These are phyloP conservation scores for Silybum marianum DNA, from an alignment of 129 eudicot species.

Conservation along the genomic window DNA sequence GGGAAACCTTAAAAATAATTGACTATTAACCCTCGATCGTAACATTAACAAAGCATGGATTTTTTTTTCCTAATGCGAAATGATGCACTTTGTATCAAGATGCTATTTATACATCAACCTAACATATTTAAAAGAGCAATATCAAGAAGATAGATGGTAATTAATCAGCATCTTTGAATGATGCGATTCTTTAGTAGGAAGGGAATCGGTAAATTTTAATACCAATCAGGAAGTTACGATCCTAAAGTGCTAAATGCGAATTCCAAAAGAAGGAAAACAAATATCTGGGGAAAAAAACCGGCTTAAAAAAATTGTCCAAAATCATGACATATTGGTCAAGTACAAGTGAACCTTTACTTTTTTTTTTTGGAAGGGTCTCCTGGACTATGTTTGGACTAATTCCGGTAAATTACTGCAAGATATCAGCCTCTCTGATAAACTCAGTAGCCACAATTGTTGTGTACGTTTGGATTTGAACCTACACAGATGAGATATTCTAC, in stretches of 20 bases:
- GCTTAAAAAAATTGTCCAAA: background rate
- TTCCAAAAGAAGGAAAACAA: background rate
- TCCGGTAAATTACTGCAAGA: too few relatives aligned
- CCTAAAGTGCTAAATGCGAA: background rate
- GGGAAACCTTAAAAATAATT: background rate
- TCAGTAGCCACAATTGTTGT: too few relatives aligned
- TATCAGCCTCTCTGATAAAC: too few relatives aligned
- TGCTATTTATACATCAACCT: background rate
- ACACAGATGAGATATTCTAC: too few relatives aligned
- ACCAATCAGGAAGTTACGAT: background rate
- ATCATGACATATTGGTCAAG: background rate
- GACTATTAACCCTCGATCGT: background rate
- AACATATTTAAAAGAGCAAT: background rate
- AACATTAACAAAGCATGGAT: background rate
- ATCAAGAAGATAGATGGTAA: background rate
- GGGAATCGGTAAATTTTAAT: background rate
- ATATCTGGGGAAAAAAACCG: background rate
- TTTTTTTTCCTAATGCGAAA: background rate
- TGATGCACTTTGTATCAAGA: background rate
- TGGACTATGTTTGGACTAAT: too few relatives aligned
- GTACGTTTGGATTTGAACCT: too few relatives aligned
- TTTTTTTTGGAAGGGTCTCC: too few relatives aligned
- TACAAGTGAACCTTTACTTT: too few relatives aligned
- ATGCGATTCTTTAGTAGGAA: background rate
- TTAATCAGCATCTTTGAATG: background rate